A percentile compares a stretch with the other conserved stretches of the same genome.
Evolutionary conservation across 2,329 filamentous ascomycete genomes (phyloP).

Genomic region (Coniochaeta prunicola): DNA sequence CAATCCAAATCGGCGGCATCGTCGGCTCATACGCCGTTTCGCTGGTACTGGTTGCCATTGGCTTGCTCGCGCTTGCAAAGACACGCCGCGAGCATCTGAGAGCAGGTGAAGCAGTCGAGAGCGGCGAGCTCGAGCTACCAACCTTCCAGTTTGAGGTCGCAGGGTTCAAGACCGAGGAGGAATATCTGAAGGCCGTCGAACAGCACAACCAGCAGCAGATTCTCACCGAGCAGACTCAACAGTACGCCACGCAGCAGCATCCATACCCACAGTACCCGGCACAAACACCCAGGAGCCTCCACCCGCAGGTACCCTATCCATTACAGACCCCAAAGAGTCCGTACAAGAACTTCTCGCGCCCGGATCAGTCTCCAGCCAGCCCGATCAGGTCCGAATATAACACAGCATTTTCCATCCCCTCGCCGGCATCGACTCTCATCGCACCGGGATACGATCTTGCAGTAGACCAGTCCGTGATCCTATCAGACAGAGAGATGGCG

Average conservation of each 20-base stretch:
- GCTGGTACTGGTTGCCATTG: slow-evolving; percentile 63
- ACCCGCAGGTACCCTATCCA: slow-evolving; percentile 13
- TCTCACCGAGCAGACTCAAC: slow-evolving; percentile 1
- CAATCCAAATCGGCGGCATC: slow-evolving; percentile 76
- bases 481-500: slow-evolving; percentile 65
- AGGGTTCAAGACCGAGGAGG: slow-evolving; percentile 17
- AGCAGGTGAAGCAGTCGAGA: slow-evolving; percentile 44
- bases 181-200: slow-evolving; percentile 7
- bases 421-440: slow-evolving; percentile 35
- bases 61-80: slow-evolving; percentile 54
- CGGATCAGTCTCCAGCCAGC: slow-evolving; percentile 22
- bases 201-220: slow-evolving; percentile 3
- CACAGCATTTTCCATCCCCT: slow-evolving; percentile 24
- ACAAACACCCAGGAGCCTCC: background rate
- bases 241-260: background rate
- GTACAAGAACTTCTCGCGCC: slow-evolving; percentile 44
- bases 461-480: slow-evolving; percentile 71
- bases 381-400: slow-evolving; percentile 28
- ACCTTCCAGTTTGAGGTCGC: slow-evolving; percentile 18
- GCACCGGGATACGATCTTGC: slow-evolving; percentile 57
- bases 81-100: slow-evolving; percentile 43
- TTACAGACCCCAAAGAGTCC: slow-evolving; percentile 24
- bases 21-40: slow-evolving; percentile 76
- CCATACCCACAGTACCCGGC: background rate
- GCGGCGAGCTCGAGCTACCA: slow-evolving; percentile 12